Percentiles rank a stretch among this genome's conserved stretches.
These are phyloP conservation scores for Rhynchospora breviuscula DNA, from an alignment of 176 grass and related monocot species.

Conservation along the genomic window DNA sequence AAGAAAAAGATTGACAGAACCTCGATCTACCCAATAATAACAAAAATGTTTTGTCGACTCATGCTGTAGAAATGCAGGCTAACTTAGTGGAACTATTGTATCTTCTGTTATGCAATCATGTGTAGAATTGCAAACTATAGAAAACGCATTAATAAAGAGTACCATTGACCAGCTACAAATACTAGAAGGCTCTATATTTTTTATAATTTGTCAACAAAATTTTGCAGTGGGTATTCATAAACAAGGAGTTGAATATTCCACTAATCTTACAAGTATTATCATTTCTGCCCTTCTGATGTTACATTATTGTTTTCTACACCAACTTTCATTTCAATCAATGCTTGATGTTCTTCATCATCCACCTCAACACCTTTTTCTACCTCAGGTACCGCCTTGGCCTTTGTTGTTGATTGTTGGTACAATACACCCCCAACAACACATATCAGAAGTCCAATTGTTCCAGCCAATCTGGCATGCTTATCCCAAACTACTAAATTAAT, in stretches of 20 bases:
- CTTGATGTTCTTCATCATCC: conserved; percentile 55
- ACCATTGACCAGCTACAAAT: neutral
- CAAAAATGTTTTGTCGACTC: neutral
- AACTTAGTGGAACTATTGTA: neutral
- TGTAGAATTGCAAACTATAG: neutral
- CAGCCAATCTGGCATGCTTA: conserved; percentile 54
- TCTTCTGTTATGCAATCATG: neutral
- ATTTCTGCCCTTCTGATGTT: conserved; percentile 6
- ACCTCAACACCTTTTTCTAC: conserved; percentile 41
- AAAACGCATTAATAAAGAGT: neutral
- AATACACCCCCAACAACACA: conserved; percentile 70
- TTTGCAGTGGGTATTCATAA: neutral
- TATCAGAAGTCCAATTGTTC: conserved; percentile 66
- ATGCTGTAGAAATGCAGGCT: neutral
- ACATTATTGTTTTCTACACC: conserved; percentile 22
- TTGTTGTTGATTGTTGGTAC: conserved; percentile 70
- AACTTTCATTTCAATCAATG: conserved; percentile 46
- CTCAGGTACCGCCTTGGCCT: conserved; percentile 43
- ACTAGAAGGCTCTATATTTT: neutral
- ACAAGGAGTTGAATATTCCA: neutral
- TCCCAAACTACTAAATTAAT: conserved; percentile 80
- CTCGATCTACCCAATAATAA: neutral
- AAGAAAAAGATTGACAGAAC: neutral
- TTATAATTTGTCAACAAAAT: neutral
- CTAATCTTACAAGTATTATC: neutral